These are phyloP conservation scores for Penicillium sp. DNA, from an alignment of 2,329 filamentous ascomycete species.

Conservation along the genomic window DNA sequence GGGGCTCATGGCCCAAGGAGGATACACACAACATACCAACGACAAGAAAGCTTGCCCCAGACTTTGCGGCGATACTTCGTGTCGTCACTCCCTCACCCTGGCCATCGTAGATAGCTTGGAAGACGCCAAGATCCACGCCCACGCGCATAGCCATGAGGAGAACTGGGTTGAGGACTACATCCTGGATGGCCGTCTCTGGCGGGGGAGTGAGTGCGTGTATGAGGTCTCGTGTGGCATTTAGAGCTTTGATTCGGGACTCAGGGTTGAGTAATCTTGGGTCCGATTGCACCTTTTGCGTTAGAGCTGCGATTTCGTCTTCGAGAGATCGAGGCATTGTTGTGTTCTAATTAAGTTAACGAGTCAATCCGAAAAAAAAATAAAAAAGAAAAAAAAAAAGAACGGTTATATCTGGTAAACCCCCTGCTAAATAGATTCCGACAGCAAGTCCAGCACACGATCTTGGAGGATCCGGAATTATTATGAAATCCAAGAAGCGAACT, in stretches of 20 bases:
- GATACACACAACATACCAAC: constrained; percentile 16
- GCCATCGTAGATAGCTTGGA: constrained; percentile 7
- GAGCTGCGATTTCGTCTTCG: neutral
- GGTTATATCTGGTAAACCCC: neutral
- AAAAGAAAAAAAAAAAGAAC: neutral
- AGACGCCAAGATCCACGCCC: constrained; percentile 23
- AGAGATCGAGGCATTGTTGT: neutral
- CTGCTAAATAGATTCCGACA: neutral
- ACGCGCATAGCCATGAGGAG: constrained; percentile 19
- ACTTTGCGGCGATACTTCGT: constrained; percentile 17
- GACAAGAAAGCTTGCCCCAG: constrained; percentile 21
- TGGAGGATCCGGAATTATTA: neutral
- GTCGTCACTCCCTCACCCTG: constrained; percentile 3
- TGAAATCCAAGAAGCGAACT: neutral
- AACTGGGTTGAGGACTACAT: neutral
- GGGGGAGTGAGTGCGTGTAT: neutral
- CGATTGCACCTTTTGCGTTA: neutral
- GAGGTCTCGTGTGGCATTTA: neutral
- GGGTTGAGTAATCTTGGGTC: neutral
- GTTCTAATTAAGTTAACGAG: neutral
- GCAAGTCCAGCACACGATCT: neutral
- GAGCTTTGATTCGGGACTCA: neutral
- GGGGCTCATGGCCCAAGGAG: neutral
- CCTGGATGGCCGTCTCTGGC: neutral
- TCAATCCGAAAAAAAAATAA: neutral